These are phyloP conservation scores for Fragaria vesca DNA, from an alignment of 306 rosid species.

Conservation along the genomic window DNA sequence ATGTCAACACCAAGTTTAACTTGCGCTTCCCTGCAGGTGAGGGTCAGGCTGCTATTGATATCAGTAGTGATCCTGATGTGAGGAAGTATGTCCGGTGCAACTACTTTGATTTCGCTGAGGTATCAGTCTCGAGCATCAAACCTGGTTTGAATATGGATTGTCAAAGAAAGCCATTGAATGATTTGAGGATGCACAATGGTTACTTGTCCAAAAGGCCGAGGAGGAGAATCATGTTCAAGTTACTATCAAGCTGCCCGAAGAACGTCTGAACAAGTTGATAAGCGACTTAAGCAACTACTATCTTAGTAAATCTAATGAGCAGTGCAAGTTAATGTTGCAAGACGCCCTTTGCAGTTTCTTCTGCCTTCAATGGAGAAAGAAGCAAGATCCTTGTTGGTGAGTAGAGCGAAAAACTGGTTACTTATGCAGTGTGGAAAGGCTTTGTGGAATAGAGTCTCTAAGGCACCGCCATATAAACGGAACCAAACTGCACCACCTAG, in stretches of 20 bases:
- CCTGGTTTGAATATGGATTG: constrained; percentile 22
- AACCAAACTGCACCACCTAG: not conserved
- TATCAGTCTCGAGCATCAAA: constrained; percentile 72
- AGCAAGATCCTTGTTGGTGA: not conserved
- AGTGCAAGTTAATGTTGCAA: not conserved
- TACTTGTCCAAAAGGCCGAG: not conserved
- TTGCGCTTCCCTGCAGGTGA: constrained; percentile 93
- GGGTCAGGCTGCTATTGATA: constrained; percentile 45
- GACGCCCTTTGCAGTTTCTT: not conserved
- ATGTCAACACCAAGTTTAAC: constrained; percentile 93
- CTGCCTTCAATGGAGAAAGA: not conserved
- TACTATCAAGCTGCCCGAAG: not conserved
- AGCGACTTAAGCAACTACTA: not conserved
- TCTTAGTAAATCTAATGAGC: not conserved
- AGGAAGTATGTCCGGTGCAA: constrained; percentile 82
- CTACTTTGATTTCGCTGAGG: constrained; percentile 73
- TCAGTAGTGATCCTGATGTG: constrained; percentile 90
- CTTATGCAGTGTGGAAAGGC: not conserved
- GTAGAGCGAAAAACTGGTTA: not conserved
- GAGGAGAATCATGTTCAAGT: not conserved
- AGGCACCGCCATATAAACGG: not conserved
- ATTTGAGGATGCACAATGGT: not conserved
- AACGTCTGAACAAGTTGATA: not conserved
- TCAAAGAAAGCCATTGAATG: not conserved
- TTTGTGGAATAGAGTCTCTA: not conserved